Conservation (phyloP, 2,329 filamentous ascomycete genomes). For the Chaetomiaceae sp. region DNA sequence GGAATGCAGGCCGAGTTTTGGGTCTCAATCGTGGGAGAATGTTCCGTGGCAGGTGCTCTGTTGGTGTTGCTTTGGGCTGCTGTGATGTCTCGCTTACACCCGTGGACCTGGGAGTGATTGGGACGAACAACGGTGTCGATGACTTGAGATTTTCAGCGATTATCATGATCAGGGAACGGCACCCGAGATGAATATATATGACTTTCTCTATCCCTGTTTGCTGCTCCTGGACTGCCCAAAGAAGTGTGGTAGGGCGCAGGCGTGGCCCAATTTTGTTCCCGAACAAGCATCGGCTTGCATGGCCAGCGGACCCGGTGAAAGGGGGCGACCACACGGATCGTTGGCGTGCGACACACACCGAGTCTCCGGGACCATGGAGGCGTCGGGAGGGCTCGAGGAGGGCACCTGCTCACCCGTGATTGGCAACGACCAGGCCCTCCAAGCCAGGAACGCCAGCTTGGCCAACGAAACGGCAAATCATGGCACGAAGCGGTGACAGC, state of each 20-base stretch:
- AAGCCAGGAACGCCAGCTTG: constrained; percentile 2
- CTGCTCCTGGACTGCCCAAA: not conserved
- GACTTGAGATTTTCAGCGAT: no score
- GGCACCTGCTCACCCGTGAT: constrained; percentile 4
- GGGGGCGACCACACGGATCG: constrained; percentile 20
- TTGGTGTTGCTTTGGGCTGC: no score
- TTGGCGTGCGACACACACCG: constrained; percentile 14
- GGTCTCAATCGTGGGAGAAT: no score
- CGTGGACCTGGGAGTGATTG: no score
- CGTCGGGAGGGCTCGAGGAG: not conserved
- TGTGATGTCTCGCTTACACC: no score
- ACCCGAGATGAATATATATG: not conserved
- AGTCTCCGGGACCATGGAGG: constrained; percentile 10
- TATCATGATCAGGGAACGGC: not conserved
- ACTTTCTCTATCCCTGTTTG: not conserved
- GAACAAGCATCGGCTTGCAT: not conserved
- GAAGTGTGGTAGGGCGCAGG: constrained; percentile 2
- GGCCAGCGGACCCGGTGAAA: constrained; percentile 8
- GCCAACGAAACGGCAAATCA: constrained; percentile 5
- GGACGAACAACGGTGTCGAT: no score
- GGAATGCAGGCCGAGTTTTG: no score
- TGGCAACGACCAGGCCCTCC: not conserved
- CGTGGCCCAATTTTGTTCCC: constrained; percentile 10
- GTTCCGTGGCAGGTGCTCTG: no score
- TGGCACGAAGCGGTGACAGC: constrained; percentile 12